A percentile compares a stretch with the other conserved stretches of the same genome.
Evolutionary conservation across 805 yeast genomes (phyloP).

Genomic region (Lachancea fermentati): DNA sequence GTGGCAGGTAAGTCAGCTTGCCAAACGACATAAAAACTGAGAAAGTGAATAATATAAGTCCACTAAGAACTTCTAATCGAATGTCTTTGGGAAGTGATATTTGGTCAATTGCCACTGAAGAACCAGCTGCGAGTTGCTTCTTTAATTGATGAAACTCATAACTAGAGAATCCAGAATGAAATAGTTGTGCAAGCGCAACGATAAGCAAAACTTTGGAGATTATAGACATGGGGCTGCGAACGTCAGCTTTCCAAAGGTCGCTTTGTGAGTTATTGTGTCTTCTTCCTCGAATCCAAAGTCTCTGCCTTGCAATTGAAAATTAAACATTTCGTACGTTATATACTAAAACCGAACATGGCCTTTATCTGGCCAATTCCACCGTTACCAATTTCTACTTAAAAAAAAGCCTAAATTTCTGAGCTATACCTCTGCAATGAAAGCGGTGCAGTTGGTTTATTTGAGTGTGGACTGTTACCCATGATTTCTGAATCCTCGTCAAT

Average conservation of each 20-base stretch:
- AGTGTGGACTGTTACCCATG: background rate
- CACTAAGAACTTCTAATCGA: slow-evolving; percentile 23
- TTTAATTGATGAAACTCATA: slow-evolving; percentile 30
- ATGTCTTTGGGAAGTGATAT: slow-evolving; percentile 27
- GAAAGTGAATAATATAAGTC: slow-evolving; percentile 20
- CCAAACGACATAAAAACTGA: slow-evolving; percentile 25
- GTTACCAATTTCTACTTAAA: no score
- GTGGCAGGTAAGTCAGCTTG: slow-evolving; percentile 19
- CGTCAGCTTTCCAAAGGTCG: no score
- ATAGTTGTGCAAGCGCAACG: slow-evolving; percentile 12
- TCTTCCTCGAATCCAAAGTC: no score
- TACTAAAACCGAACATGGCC: no score
- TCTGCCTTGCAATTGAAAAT: no score
- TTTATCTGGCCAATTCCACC: no score
- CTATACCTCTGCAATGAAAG: background rate
- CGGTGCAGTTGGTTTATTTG: background rate
- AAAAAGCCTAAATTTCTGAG: background rate
- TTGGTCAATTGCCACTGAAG: slow-evolving; percentile 5
- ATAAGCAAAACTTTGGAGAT: slow-evolving; percentile 9
- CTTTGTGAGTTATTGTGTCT: no score
- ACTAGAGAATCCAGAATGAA: slow-evolving; percentile 32
- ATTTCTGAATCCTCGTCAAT: slow-evolving; percentile 7
- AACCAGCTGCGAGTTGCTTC: slow-evolving; percentile 8
- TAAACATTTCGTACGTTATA: no score
- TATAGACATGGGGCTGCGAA: slow-evolving; percentile 6